phyloP scores from a whole-genome alignment of 2,329 filamentous ascomycete species.

The Cyphellophora attinorum region DNA sequence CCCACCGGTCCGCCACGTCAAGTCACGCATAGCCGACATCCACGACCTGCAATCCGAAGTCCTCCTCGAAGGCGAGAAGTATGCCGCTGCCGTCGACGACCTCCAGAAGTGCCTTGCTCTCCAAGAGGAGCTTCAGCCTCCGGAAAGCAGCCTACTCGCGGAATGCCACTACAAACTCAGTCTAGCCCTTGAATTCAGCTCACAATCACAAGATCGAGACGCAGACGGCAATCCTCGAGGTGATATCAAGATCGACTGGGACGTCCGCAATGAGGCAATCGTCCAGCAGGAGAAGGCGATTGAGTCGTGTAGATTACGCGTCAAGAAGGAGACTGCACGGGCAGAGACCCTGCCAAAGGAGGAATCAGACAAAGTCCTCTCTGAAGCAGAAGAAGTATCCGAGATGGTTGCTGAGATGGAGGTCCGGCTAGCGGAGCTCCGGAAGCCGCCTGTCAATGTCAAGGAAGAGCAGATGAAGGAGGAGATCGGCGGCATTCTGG shows the following conservation, averaged over 20 bases:
- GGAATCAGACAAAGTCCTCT: slow-evolving; percentile 25
- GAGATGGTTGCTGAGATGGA: slow-evolving; percentile 55
- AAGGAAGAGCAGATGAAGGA: slow-evolving; percentile 26
- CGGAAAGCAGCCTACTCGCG: slow-evolving; percentile 75
- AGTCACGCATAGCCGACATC: slow-evolving; percentile 82
- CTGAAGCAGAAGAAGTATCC: slow-evolving; percentile 47
- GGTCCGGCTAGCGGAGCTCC: slow-evolving; percentile 48
- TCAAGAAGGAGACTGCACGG: slow-evolving; percentile 42
- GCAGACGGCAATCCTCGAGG: slow-evolving; percentile 32
- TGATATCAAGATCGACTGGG: slow-evolving; percentile 39
- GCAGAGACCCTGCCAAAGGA: slow-evolving; percentile 25
- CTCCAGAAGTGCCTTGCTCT: slow-evolving; percentile 66
- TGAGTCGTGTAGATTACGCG: slow-evolving; percentile 44
- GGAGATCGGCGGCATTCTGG: slow-evolving; percentile 46
- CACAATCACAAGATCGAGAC: slow-evolving; percentile 48
- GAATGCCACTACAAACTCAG: slow-evolving; percentile 97
- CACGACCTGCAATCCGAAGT: slow-evolving; percentile 94
- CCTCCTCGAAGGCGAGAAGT: slow-evolving; percentile 92
- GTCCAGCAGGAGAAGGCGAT: slow-evolving; percentile 53
- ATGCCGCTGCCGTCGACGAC: slow-evolving; percentile 77
- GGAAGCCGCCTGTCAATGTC: slow-evolving; percentile 42
- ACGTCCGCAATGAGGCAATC: slow-evolving; percentile 47
- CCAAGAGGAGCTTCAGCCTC: slow-evolving; percentile 67
- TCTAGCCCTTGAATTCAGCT: slow-evolving; percentile 86
- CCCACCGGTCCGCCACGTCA: slow-evolving; percentile 49